Evolutionary conservation across 164 flowering plant genomes (phyloP).

Genomic region (Sedum album): DNA sequence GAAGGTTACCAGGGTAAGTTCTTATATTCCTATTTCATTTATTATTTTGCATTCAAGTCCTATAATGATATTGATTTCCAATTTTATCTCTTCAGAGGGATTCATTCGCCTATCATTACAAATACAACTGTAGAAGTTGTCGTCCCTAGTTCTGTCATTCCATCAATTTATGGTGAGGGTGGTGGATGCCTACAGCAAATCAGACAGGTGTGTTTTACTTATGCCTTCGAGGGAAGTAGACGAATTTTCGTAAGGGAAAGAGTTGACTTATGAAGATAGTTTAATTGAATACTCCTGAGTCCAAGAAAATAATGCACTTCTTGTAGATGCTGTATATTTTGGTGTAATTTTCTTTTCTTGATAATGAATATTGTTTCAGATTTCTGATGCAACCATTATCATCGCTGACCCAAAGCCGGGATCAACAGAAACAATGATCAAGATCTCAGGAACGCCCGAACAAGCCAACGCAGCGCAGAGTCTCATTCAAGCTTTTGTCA

Average conservation of each 20-base stretch:
- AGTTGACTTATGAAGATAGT: background rate
- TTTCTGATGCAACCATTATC: conserved; percentile 84
- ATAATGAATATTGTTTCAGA: conserved; percentile 33
- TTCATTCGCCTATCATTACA: conserved; percentile 64
- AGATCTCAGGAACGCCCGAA: conserved; percentile 92
- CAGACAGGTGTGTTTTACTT: conserved; percentile 43
- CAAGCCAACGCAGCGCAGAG: conserved; percentile 95
- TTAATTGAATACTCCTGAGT: background rate
- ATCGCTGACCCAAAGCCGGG: conserved; percentile 77
- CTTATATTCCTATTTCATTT: conserved; percentile 22
- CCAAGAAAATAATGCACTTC: background rate
- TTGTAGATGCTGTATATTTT: background rate
- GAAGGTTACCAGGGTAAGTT: conserved; percentile 62
- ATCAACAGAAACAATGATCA: conserved; percentile 64
- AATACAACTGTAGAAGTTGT: conserved; percentile 86
- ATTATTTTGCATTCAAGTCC: background rate
- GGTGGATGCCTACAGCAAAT: conserved; percentile 75
- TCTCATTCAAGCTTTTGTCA: conserved; percentile 97
- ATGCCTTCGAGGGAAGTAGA: background rate
- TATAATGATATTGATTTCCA: background rate
- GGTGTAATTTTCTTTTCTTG: background rate
- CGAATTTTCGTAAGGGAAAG: background rate
- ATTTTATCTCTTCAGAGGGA: conserved; percentile 35
- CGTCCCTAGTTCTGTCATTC: conserved; percentile 78
- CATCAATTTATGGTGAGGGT: conserved; percentile 77